These are phyloP conservation scores for Fusarium sp. DNA, from an alignment of 2,329 filamentous ascomycete genomes.

Conservation along the genomic window DNA sequence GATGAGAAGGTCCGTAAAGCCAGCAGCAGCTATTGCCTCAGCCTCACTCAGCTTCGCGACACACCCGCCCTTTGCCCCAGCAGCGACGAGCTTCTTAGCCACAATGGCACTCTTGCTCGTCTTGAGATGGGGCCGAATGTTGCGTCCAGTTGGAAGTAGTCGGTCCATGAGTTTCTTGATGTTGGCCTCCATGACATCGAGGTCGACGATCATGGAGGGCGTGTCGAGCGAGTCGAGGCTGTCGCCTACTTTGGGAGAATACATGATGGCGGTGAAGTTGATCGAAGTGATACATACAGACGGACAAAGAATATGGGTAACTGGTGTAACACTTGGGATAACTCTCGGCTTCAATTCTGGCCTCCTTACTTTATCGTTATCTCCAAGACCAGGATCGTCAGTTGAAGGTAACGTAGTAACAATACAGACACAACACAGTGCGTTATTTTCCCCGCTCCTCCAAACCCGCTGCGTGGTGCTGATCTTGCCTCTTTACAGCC, in stretches of 20 bases:
- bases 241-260: constrained; percentile 9
- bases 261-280: background rate
- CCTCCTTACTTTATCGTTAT: background rate
- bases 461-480: background rate
- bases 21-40: constrained; percentile 26
- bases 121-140: constrained; percentile 33
- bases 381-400: background rate
- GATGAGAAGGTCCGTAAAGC: constrained; percentile 30
- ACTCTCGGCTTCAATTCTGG: constrained; percentile 1
- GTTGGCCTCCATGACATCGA: constrained; percentile 61
- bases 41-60: constrained; percentile 33
- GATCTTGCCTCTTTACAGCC: background rate
- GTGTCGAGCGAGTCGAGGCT: constrained; percentile 54
- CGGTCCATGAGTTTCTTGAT: constrained; percentile 56
- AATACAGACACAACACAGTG: background rate
- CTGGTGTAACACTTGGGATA: no score
- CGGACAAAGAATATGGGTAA: background rate
- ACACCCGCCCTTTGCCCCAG: constrained; percentile 28
- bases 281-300: background rate
- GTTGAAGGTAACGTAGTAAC: constrained; percentile 7
- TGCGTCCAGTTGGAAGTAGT: constrained; percentile 53
- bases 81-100: constrained; percentile 16
- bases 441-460: background rate
- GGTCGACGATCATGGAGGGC: constrained; percentile 64
- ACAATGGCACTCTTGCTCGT: constrained; percentile 26